These are phyloP conservation scores for Aspergillus vadensis DNA, from an alignment of 2,329 filamentous ascomycete genomes.

Conservation along the genomic window DNA sequence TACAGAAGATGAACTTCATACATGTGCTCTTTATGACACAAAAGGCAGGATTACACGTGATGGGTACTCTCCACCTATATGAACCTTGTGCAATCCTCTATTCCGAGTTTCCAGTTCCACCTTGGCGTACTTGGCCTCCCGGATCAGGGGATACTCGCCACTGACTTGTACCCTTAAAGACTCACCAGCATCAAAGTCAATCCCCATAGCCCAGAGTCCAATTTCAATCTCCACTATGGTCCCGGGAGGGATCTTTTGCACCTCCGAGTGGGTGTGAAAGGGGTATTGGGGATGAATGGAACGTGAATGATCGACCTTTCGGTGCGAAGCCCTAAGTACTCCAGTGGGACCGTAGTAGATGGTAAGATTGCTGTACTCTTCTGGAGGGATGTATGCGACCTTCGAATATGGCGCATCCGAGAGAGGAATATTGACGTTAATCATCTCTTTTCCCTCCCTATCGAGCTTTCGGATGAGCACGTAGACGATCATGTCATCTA, in stretches of 20 bases:
- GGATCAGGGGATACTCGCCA: slow-evolving; percentile 10
- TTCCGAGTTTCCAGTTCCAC: background rate
- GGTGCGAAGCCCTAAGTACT: slow-evolving; percentile 6
- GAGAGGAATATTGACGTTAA: slow-evolving; percentile 32
- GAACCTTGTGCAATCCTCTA: slow-evolving; percentile 1
- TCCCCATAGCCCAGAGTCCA: slow-evolving; percentile 10
- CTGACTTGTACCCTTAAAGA: background rate
- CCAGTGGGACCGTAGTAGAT: slow-evolving; percentile 7
- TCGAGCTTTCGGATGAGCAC: slow-evolving; percentile 49
- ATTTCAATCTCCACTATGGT: slow-evolving; percentile 5
- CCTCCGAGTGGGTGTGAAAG: slow-evolving; percentile 4
- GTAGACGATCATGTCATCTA: slow-evolving; percentile 50
- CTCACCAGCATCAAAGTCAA: slow-evolving; percentile 8
- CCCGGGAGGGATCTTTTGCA: slow-evolving; percentile 3
- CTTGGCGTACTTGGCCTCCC: slow-evolving; percentile 5
- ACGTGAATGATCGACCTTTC: background rate
- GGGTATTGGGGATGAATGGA: slow-evolving; percentile 9
- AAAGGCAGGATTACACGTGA: background rate
- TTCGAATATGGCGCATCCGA: background rate
- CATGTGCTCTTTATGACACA: no score
- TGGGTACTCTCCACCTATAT: slow-evolving; percentile 2
- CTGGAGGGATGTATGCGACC: background rate
- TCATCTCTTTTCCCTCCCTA: slow-evolving; percentile 42
- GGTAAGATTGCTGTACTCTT: slow-evolving; percentile 6
- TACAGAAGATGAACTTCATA: no score